phyloP scores from a whole-genome alignment of 108 stramenopile species.

The Cylindrotheca closterium region DNA sequence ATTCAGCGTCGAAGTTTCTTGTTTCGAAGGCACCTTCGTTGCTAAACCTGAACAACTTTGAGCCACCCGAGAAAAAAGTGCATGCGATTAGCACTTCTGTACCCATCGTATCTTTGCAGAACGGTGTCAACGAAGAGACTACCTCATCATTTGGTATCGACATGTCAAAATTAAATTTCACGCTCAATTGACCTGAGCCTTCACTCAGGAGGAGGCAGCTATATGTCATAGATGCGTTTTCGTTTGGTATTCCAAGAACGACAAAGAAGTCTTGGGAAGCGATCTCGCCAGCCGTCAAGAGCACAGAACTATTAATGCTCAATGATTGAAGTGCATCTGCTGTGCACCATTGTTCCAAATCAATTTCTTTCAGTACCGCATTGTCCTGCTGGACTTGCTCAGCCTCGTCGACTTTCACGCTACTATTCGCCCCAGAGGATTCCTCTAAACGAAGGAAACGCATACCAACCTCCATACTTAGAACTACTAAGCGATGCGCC shows the following conservation, averaged over 20 bases:
- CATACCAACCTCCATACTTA: constrained; percentile 42
- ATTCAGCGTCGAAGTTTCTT: constrained; percentile 23
- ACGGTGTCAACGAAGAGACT: constrained; percentile 17
- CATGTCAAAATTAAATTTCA: constrained; percentile 13
- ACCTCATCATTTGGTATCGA: constrained; percentile 21
- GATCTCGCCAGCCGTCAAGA: constrained; percentile 17
- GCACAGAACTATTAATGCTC: constrained; percentile 13
- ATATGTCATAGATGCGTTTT: constrained; percentile 19
- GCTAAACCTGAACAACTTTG: constrained; percentile 28
- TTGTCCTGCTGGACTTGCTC: neutral
- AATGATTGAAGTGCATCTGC: constrained; percentile 18
- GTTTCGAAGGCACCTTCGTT: constrained; percentile 19
- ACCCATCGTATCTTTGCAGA: constrained; percentile 2
- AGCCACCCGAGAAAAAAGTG: constrained; percentile 53
- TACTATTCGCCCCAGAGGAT: neutral
- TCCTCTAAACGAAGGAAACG: constrained; percentile 13
- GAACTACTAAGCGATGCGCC: constrained; percentile 46
- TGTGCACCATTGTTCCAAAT: constrained; percentile 27
- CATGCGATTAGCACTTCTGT: constrained; percentile 47
- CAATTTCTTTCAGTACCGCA: constrained; percentile 17
- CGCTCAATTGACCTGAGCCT: neutral
- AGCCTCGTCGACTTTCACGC: constrained; percentile 1
- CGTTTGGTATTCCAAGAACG: constrained; percentile 13
- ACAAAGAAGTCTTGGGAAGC: constrained; percentile 12
- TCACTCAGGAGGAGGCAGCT: constrained; percentile 13